These are phyloP conservation scores for Sporisorium reilianum DNA, from an alignment of 1,284 basidiomycete genomes.

Conservation along the genomic window DNA sequence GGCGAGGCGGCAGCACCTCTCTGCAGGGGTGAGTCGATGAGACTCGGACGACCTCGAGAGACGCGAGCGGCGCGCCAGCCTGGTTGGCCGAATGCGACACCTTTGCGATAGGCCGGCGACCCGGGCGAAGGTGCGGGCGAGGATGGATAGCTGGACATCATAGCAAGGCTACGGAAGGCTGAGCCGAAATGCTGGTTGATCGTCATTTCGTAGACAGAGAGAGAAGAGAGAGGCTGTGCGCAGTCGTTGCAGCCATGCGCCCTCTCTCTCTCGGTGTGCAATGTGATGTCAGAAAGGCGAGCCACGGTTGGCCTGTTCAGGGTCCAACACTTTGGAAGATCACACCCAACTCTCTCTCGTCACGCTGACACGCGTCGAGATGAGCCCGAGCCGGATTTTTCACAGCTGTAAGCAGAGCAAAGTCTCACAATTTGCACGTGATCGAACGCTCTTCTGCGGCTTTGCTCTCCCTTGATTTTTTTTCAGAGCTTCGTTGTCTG, in stretches of 20 bases:
- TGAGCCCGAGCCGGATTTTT: neutral
- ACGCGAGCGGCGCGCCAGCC: constrained; percentile 48
- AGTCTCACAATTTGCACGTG: constrained; percentile 26
- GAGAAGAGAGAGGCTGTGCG: neutral
- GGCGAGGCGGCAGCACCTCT: constrained; percentile 20
- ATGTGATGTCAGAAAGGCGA: constrained; percentile 19
- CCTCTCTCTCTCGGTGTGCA: neutral
- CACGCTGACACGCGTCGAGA: neutral
- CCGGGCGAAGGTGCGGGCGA: constrained; percentile 36
- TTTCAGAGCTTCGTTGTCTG: too few species aligned
- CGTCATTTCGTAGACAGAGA: neutral
- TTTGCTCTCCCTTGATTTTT: constrained; percentile 8
- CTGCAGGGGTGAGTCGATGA: constrained; percentile 32
- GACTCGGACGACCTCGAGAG: constrained; percentile 33
- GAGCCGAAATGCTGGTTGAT: neutral
- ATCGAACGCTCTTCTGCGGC: neutral
- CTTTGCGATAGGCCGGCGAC: constrained; percentile 48
- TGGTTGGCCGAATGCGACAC: constrained; percentile 52
- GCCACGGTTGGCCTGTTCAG: constrained; percentile 8
- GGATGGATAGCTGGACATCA: constrained; percentile 31
- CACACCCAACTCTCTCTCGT: constrained; percentile 9
- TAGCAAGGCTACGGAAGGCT: neutral
- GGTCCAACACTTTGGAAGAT: constrained; percentile 30
- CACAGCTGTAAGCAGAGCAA: neutral
- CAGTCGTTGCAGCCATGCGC: too few species aligned